These are phyloP conservation scores for Hirsutella rhossiliensis DNA, from an alignment of 2,329 filamentous ascomycete genomes.

Conservation along the genomic window DNA sequence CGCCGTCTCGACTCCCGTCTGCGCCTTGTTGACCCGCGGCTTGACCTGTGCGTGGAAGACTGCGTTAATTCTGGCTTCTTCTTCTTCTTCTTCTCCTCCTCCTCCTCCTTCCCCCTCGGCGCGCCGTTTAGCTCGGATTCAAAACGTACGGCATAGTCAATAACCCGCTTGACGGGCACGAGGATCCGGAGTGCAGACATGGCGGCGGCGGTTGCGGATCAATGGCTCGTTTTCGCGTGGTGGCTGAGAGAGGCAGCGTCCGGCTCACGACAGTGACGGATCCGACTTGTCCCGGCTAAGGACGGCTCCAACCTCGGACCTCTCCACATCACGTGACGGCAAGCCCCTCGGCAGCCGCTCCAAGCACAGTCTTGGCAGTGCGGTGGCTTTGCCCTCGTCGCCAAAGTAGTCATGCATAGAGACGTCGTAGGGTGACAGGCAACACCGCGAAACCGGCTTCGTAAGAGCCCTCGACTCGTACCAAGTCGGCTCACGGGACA, in stretches of 20 bases:
- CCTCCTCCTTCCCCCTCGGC: neutral
- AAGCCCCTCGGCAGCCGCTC: too few relatives aligned
- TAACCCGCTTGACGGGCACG: slow-evolving; percentile 72
- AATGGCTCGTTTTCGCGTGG: slow-evolving; percentile 7
- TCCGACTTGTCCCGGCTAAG: slow-evolving; percentile 24
- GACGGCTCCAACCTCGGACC: slow-evolving; percentile 30
- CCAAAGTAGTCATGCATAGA: too few relatives aligned
- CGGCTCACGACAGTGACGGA: slow-evolving; percentile 1
- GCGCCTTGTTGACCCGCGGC: slow-evolving; percentile 56
- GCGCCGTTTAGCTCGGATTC: neutral
- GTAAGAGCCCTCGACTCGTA: too few relatives aligned
- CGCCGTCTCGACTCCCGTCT: slow-evolving; percentile 81
- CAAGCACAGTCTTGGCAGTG: too few relatives aligned
- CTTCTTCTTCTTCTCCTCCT: neutral
- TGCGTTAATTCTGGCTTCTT: neutral
- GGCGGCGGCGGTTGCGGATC: slow-evolving; percentile 13
- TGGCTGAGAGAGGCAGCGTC: neutral
- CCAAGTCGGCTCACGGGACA: too few relatives aligned
- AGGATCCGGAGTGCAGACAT: slow-evolving; percentile 63
- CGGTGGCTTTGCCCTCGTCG: too few relatives aligned
- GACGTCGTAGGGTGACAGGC: too few relatives aligned
- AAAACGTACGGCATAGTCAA: slow-evolving; percentile 65
- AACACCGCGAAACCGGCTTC: too few relatives aligned
- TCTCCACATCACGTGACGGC: slow-evolving; percentile 21
- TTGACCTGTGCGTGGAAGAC: slow-evolving; percentile 38